These are phyloP conservation scores for Aureobasidium sp. DNA, from an alignment of 2,329 filamentous ascomycete species.

Conservation along the genomic window DNA sequence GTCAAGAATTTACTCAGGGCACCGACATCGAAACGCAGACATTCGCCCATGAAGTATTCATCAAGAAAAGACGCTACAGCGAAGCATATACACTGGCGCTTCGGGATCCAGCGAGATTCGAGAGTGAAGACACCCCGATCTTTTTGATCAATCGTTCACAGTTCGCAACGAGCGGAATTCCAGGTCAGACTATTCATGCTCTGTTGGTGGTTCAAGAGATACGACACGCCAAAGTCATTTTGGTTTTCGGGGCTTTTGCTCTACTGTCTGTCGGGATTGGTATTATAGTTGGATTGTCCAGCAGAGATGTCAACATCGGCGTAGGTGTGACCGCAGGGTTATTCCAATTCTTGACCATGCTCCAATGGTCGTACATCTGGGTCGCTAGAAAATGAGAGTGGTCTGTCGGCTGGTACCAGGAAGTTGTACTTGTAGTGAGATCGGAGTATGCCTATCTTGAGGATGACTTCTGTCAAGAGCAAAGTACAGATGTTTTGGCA, in stretches of 20 bases:
- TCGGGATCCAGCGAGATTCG: not conserved
- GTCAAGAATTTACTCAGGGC: not conserved
- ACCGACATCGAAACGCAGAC: not conserved
- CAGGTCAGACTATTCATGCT: not conserved
- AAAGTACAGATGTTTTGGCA: not conserved
- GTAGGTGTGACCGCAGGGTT: not conserved
- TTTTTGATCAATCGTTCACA: not conserved
- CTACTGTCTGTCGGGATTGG: not conserved
- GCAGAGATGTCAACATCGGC: not conserved
- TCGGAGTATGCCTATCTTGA: not conserved
- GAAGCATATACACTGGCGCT: not conserved
- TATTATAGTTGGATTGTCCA: not conserved
- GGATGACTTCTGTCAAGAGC: not conserved
- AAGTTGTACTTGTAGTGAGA: too few relatives aligned
- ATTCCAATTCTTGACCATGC: not conserved
- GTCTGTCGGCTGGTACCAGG: too few relatives aligned
- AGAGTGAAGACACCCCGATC: not conserved
- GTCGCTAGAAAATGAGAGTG: not conserved
- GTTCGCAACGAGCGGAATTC: too few relatives aligned
- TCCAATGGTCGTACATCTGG: not conserved
- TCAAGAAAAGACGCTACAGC: not conserved
- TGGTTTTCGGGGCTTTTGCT: not conserved
- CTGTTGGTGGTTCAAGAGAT: not conserved
- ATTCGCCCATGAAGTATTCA: not conserved
- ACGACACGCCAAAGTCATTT: not conserved